Evolutionary conservation across 306 rosid species (phyloP), one percentile per base, ranked within the genome.

Genomic region (Astragalus membranaceus): DNA sequence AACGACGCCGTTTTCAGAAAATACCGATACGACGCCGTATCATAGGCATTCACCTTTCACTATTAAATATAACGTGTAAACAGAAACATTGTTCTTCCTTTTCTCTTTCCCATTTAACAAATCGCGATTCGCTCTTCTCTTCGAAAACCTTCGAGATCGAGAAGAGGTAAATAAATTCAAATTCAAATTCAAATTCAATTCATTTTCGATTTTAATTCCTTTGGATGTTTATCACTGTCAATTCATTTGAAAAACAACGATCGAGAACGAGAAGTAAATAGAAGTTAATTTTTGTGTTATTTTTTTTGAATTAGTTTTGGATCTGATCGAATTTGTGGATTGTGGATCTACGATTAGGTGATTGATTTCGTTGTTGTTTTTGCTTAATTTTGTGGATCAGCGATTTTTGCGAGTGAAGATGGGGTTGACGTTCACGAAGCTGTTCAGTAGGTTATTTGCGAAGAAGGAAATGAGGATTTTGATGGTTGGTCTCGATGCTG

Each of bases 401-500:
- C 64, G 80, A 69, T 52, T 63, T 64, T 70, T 42, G 83, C 60
- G 82, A 76, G 76, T 58, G 58, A 74, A 59, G 74, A 92, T 92
- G 98, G 98, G 98, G 81, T 76, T 92, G 79, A 82, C 91, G 54
- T 92, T 92, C 86, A 79, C 96, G 74, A 92, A 92, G 87, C 91
- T 92, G 63, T 92, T 92, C 82, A 90, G 98, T 79, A 84, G 91
- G 83, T 87, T 92, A 5, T 92, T 92, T 11, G 96, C 96, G 62
- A 92, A 89, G 96, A 89, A 57, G 75, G 96, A 92, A 78, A 92
- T 92, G 98, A 87, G 98, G 46, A 92, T 89, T 79, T 68, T 92
- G 87, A 89, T 92, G 98, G 98, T 92, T 41, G 96, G 98, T 85
- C 96, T 89, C n/a, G 98, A 92, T 60, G 98, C 98, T 53, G 98